A percentile compares a stretch with the other conserved stretches of the same genome.
Evolutionary conservation across 2,329 filamentous ascomycete species (phyloP).

Genomic region (Talaromyces piceae): DNA sequence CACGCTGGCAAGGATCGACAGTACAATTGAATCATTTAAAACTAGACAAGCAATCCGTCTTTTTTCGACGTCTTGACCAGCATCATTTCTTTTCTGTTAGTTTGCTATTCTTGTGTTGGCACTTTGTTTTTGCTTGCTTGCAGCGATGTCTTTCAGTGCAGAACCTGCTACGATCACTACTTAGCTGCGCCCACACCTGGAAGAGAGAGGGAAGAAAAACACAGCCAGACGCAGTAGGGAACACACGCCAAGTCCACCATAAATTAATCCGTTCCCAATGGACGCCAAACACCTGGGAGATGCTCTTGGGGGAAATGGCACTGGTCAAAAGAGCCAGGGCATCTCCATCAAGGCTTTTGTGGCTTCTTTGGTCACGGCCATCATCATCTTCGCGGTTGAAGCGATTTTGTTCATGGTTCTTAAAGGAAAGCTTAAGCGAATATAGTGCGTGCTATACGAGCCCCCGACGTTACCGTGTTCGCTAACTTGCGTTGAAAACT

Average conservation of each 20-base stretch:
- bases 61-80: not conserved
- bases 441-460: slow-evolving; percentile 59
- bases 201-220: too few relatives aligned
- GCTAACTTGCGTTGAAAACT: slow-evolving; percentile 2
- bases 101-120: not conserved
- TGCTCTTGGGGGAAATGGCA: slow-evolving; percentile 1
- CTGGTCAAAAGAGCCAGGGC: slow-evolving; percentile 26
- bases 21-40: not conserved
- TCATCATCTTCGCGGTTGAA: slow-evolving; percentile 56
- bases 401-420: slow-evolving; percentile 67
- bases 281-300: not conserved
- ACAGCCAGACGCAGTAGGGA: not conserved
- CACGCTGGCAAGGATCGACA: not conserved
- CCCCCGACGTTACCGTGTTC: not conserved
- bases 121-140: not conserved
- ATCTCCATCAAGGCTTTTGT: slow-evolving; percentile 48
- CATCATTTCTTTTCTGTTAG: not conserved
- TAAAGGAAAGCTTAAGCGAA: slow-evolving; percentile 69
- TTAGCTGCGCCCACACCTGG: not conserved
- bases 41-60: not conserved
- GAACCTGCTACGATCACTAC: not conserved
- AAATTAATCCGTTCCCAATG: not conserved
- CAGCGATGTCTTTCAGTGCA: not conserved
- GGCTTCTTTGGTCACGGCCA: slow-evolving; percentile 56
- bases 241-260: not conserved